These are phyloP conservation scores for Irpex rosettiformis DNA, from an alignment of 1,284 basidiomycete species.

Conservation along the genomic window DNA sequence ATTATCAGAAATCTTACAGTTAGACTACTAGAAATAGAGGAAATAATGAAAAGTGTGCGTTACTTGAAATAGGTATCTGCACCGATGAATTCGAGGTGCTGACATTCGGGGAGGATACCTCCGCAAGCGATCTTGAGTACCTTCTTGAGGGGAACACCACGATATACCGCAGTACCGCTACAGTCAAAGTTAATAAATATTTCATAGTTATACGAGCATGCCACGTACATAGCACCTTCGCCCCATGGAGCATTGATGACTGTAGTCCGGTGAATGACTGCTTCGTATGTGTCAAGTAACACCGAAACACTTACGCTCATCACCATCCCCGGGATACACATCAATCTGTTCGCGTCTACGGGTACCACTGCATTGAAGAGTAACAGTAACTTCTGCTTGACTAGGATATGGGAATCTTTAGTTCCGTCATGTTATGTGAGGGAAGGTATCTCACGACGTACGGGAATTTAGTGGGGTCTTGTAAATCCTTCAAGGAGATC, in stretches of 20 bases:
- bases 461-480: conserved; percentile 45
- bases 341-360: conserved; percentile 51
- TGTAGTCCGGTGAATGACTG: background rate
- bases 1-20: background rate
- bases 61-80: conserved; percentile 60
- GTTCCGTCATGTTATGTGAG: background rate
- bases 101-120: conserved; percentile 43
- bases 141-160: conserved; percentile 51
- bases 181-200: background rate
- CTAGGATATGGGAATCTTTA: conserved; percentile 22
- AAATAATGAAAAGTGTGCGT: conserved; percentile 11
- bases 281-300: background rate
- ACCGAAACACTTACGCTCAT: conserved; percentile 36
- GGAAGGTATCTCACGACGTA: conserved; percentile 22
- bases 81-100: conserved; percentile 54
- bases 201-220: background rate
- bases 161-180: conserved; percentile 34
- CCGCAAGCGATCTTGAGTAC: conserved; percentile 51
- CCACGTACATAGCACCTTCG: conserved; percentile 49
- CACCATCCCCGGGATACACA: conserved; percentile 55
- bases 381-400: conserved; percentile 47
- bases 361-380: conserved; percentile 53
- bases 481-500: conserved; percentile 42
- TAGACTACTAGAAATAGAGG: background rate
- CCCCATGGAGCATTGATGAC: conserved; percentile 40